phyloP scores from a whole-genome alignment of 2,329 filamentous ascomycete genomes.

The Tolypocladium album region DNA sequence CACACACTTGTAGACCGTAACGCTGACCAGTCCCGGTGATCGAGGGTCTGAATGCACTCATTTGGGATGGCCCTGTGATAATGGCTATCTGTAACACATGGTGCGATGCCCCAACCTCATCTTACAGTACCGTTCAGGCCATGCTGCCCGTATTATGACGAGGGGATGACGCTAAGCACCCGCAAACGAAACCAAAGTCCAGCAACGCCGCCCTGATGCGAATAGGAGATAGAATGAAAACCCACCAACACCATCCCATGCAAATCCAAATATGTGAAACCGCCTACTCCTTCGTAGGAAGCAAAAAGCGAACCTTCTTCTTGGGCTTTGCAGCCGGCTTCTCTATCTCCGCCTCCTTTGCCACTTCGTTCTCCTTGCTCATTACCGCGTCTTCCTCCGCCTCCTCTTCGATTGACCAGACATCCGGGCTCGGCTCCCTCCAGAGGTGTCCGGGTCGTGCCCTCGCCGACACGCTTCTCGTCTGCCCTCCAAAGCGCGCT shows the following conservation, averaged over 20 bases:
- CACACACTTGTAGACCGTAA: not conserved
- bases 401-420: slow-evolving; percentile 51
- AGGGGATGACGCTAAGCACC: not conserved
- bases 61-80: not conserved
- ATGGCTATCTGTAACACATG: not conserved
- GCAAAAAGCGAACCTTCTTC: slow-evolving; percentile 46
- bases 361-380: slow-evolving; percentile 26
- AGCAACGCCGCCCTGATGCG: slow-evolving; percentile 3
- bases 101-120: not conserved
- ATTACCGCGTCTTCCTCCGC: slow-evolving; percentile 39
- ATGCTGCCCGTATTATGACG: not conserved
- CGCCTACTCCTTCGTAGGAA: slow-evolving; percentile 30
- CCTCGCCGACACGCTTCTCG: slow-evolving; percentile 16
- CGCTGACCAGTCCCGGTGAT: not conserved
- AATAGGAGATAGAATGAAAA: slow-evolving; percentile 5
- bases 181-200: not conserved
- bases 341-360: slow-evolving; percentile 8
- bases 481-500: slow-evolving; percentile 9
- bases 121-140: not conserved
- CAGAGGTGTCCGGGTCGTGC: slow-evolving; percentile 34
- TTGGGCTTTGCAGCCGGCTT: slow-evolving; percentile 35
- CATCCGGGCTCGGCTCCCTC: slow-evolving; percentile 48
- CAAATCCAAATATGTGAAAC: slow-evolving; percentile 2
- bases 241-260: slow-evolving; percentile 12
- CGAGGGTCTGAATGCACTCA: not conserved